Evolutionary conservation across 176 grass and related monocot species (phyloP), one percentile per base, ranked within the genome.

Genomic region (Ensete glaucum): DNA sequence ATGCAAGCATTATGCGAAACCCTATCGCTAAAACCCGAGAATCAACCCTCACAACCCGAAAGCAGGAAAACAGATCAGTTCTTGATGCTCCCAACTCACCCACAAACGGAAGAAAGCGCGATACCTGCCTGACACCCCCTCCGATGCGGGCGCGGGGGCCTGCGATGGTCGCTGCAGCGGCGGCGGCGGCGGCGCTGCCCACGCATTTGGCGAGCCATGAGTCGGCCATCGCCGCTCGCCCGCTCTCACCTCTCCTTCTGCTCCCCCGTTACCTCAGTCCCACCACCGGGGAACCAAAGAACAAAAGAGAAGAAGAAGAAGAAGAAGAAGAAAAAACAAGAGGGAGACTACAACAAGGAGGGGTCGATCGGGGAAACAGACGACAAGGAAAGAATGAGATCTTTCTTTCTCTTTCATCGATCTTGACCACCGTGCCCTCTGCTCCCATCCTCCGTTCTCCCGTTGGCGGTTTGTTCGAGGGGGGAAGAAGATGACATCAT

Each of bases 191-290:
- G 67, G 19, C 67, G 43, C 29, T 19, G 15, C 1, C 43, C 16
- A 70, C 67, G 67, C 67, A 70, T 70, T 70, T 70, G 48, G 67
- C 48, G 34, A 70, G 67, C 67, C 67, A 70, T 1, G 67, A 70
- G 5, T 70, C 67, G 17, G 52, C 67, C 67, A 70, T 52, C 34
- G 8, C 29, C 17, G 43, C 48, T 51, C 29, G 8, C 17, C 16
- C 34, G 43, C 48, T 51, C 29, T 17, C 9, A 9, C 21, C 43
- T 9, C 67, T 70, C 48, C 48, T 70, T 21, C 67, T 2, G 20
- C 43, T 20, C 2, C 34, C 48, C 67, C 67, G 51, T 70, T 48
- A 21, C 34, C 9, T 70, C 9, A 9, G 43, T 11, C 29, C 67
- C 67, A 50, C 48, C 25, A 5, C 24, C 63, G 22, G 8, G 11